Evolutionary conservation across 2,329 filamentous ascomycete species (phyloP).

Genomic region (Nectriaceae sp.): DNA sequence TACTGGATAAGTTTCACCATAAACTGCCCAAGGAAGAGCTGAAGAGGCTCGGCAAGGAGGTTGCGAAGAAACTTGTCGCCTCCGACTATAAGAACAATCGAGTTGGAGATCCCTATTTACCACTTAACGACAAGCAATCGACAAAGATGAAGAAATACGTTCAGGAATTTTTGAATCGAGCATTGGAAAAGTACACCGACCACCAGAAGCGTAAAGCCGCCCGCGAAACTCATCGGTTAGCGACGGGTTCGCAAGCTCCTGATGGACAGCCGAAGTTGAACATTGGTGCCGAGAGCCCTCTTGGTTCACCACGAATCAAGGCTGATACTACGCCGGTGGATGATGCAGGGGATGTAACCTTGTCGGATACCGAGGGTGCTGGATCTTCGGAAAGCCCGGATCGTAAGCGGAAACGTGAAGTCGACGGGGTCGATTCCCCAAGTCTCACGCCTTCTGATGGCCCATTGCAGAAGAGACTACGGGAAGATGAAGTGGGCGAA

Average conservation of each 20-base stretch:
- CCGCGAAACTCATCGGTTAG: conserved; percentile 30
- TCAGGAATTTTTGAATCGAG: conserved; percentile 84
- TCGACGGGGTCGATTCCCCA: conserved; percentile 40
- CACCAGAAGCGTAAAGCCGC: conserved; percentile 66
- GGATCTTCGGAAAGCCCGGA: conserved; percentile 50
- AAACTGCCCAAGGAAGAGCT: conserved; percentile 81
- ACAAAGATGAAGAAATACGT: conserved; percentile 83
- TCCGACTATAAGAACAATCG: conserved; percentile 89
- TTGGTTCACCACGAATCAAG: conserved; percentile 21
- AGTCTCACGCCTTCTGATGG: conserved; percentile 55
- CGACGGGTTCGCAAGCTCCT: conserved; percentile 12
- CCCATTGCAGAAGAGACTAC: conserved; percentile 56
- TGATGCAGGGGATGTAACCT: conserved; percentile 37
- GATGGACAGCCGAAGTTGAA: conserved; percentile 8
- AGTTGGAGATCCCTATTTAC: conserved; percentile 75
- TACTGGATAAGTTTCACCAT: conserved; percentile 83
- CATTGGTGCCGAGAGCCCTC: conserved; percentile 15
- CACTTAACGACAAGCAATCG: conserved; percentile 73
- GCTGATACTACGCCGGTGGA: conserved; percentile 21
- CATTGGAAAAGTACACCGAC: conserved; percentile 71
- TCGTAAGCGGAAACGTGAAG: conserved; percentile 66
- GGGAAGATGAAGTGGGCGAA: conserved; percentile 46
- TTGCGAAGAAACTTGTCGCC: conserved; percentile 85
- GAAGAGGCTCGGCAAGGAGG: conserved; percentile 64
- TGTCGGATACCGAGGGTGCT: conserved; percentile 47